Base-by-base conservation (phyloP, 805 yeast genomes). In the Candida loeiensis region DNA sequence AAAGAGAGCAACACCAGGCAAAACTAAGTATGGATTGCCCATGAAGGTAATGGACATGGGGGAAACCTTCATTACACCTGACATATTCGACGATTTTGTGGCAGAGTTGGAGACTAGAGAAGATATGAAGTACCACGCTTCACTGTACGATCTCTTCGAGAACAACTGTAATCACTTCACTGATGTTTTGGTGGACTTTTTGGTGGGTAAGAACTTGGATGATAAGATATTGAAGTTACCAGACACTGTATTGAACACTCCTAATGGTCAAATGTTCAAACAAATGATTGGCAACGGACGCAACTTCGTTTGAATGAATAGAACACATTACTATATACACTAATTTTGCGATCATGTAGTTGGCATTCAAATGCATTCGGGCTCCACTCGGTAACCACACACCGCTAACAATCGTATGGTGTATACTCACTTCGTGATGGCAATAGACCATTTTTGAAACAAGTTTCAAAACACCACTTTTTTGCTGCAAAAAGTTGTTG, bases 161-260 rank as follows among this genome's bases (percentile, higher is more conserved):
- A 80, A 80, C 57, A 81, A 81, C 52, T 81, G 88, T 58, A 81
- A 81, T 58, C 82, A 82, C 58, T 80, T 82, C 59, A 69, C 82
- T 14, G 73, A 80, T 48, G 79, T 73, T 33, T 52, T 76, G 41
- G 51, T 76, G 30, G 79, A 80, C 49, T 80, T 81, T 45, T 57
- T 80, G 43, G 79, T 75, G 17, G 84, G 81, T 5, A 62, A 64
- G 42, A 69, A 63, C 37, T 64, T 82, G 28, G 87, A 85, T 9
- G 66, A 64, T 15, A 62, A 74, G 37, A 80, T 81, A 16, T 54
- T 69, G 28, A 55, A 64, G 14, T 64, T 80, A 15, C 86, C 88
- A 0, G 67, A 69, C 35, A 64, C 63, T 27, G 85, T 66, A 11
- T 75, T 67, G 46, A 51, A 50, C 33, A 52, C 63, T 5, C 69